Conservation (phyloP, 306 rosid genomes). For the Glycine soja region DNA sequence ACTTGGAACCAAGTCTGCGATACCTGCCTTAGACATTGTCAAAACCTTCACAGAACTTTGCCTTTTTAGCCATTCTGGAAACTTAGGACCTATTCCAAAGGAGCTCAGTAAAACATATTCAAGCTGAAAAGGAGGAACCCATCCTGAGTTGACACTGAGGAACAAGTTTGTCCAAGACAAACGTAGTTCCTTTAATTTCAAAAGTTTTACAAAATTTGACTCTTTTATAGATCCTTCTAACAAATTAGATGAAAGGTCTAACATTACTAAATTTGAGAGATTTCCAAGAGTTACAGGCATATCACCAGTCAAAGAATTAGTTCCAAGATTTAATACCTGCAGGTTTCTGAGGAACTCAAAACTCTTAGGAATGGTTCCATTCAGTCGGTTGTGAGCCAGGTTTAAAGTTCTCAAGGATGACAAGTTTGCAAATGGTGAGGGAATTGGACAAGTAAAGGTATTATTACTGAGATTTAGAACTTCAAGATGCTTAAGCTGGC, state of each 20-base stretch:
- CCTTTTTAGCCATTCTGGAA: constrained; percentile 53
- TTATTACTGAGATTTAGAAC: neutral
- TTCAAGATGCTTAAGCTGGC: constrained; percentile 24
- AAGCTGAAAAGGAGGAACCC: constrained; percentile 54
- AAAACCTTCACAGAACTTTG: neutral
- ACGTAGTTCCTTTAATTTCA: constrained; percentile 34
- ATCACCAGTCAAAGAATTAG: constrained; percentile 30
- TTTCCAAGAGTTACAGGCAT: constrained; percentile 32
- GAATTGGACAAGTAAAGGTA: constrained; percentile 36
- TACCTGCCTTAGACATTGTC: constrained; percentile 44
- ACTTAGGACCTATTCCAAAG: constrained; percentile 45
- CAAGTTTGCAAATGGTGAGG: constrained; percentile 42
- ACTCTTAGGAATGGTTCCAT: constrained; percentile 43
- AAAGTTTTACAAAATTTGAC: constrained; percentile 15
- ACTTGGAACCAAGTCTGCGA: constrained; percentile 45
- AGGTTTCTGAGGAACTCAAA: constrained; percentile 34
- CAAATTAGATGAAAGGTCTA: constrained; percentile 39
- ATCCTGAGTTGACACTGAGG: constrained; percentile 40
- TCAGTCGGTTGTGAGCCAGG: constrained; percentile 29
- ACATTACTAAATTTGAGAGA: constrained; percentile 43
- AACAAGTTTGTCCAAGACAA: constrained; percentile 48
- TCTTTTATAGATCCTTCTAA: constrained; percentile 43
- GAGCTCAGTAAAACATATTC: constrained; percentile 9
- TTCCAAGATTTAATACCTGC: constrained; percentile 30
- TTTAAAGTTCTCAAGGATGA: constrained; percentile 38